phyloP scores from a whole-genome alignment of 306 rosid species.

The Sphenostylis stenocarpa region DNA sequence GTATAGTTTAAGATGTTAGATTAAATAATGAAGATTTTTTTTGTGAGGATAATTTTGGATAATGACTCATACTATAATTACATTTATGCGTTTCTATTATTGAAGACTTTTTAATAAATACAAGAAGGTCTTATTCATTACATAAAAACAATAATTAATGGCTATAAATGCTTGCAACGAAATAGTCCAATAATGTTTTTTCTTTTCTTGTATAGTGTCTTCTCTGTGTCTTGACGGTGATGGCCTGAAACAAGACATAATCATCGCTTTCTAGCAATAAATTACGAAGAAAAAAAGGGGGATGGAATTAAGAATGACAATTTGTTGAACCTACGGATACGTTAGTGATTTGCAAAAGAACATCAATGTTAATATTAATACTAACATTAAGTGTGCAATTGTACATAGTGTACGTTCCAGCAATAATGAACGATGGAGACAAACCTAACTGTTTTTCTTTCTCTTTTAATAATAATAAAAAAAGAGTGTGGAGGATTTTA shows the following conservation, averaged over 20 bases:
- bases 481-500: background rate
- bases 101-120: background rate
- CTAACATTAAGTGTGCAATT: background rate
- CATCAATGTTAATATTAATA: background rate
- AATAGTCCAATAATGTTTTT: background rate
- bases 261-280: background rate
- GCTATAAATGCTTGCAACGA: background rate
- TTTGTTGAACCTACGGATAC: background rate
- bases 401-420: background rate
- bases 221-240: background rate
- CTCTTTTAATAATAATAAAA: background rate
- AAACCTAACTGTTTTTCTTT: background rate
- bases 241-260: background rate
- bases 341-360: background rate
- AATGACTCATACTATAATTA: background rate
- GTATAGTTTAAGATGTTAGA: background rate
- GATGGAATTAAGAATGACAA: background rate
- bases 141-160: background rate
- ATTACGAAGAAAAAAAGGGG: background rate
- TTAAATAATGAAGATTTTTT: background rate
- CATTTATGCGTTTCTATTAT: background rate
- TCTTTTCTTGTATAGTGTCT: background rate
- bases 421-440: slow-evolving; percentile 14
- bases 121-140: background rate
- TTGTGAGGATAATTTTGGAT: no score